These are phyloP conservation scores for Xerocomus nothofagi DNA, from an alignment of 1,284 basidiomycete species.

Conservation along the genomic window DNA sequence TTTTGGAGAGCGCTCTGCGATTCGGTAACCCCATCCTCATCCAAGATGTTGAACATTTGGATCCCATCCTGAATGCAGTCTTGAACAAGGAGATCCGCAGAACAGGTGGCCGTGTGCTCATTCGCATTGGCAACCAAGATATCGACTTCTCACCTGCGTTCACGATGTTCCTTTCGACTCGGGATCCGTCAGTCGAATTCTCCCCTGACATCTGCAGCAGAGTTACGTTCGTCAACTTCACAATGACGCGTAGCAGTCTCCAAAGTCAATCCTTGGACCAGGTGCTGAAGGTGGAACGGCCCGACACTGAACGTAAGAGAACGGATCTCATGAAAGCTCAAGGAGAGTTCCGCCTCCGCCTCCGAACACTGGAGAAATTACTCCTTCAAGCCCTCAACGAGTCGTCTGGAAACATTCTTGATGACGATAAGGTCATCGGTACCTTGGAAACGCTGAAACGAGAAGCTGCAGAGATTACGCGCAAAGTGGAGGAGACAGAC, in stretches of 20 bases:
- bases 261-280: constrained; percentile 98
- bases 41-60: constrained; percentile 96
- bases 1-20: constrained; percentile 96
- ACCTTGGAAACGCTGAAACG: constrained; percentile 96
- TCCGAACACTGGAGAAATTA: constrained; percentile 91
- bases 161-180: constrained; percentile 98
- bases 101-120: constrained; percentile 95
- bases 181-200: constrained; percentile 97
- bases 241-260: constrained; percentile 97
- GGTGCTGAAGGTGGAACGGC: constrained; percentile 94
- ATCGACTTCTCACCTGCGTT: constrained; percentile 99
- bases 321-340: constrained; percentile 99
- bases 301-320: constrained; percentile 95
- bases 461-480: constrained; percentile 95
- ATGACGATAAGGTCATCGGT: constrained; percentile 98
- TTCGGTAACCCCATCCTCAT: constrained; percentile 98
- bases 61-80: constrained; percentile 97
- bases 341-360: constrained; percentile 93
- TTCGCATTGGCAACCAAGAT: constrained; percentile 97
- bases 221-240: constrained; percentile 99
- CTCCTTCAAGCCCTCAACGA: constrained; percentile 96
- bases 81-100: constrained; percentile 96
- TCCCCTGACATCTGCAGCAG: constrained; percentile 98
- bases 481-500: constrained; percentile 98
- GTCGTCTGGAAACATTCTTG: constrained; percentile 94